Evolutionary conservation across 2,329 filamentous ascomycete genomes (phyloP), one percentile per base, ranked within the genome.

Genomic region (Aspergillus sp.): DNA sequence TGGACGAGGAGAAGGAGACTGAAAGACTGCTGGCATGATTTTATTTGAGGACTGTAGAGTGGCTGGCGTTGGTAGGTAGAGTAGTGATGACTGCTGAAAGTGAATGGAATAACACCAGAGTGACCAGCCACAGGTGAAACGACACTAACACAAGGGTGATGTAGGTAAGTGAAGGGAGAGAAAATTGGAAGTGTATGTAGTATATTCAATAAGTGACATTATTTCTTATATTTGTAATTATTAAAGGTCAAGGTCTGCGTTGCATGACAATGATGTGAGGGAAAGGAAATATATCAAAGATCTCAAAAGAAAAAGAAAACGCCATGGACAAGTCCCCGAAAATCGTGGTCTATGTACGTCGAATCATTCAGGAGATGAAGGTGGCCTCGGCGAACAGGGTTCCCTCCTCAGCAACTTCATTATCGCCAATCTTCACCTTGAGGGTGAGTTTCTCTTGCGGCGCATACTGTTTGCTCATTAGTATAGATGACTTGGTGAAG

Each of bases 371-470:
- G 55, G 90, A 92, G 78, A 99, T 96, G 80, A 98, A 99, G n/a
- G 93, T 97, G 2, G 95, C 92, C 80, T 99, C 95, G 58, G 85
- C 87, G 78, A 96, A 96, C 56, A 96, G 78, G 51, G 79, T 81
- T 52, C 95, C 95, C 71, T 92, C 82, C 76, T 98, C 94, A 18
- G 83, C 81, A 62, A 87, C 85, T 69, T 93, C 90, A 69, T 91
- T 83, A 59, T 92, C 92, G 52, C 90, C 92, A 64, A 94, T 83
- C 78, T 93, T 95, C 68, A 99, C 71, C 82, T 95, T 94, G 67
- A 99, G 80, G 16, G 85, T 85, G 58, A 91, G 83, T 70, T 85
- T 85, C 59, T 83, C 78, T 61, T 80, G 78, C 39, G 90, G 89
- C 18, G 83, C 83, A 77, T 88, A 98, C 90, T 96, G 65, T 31